Conservation (phyloP, 495 filamentous ascomycete genomes). For the Penicillium arizonense region DNA sequence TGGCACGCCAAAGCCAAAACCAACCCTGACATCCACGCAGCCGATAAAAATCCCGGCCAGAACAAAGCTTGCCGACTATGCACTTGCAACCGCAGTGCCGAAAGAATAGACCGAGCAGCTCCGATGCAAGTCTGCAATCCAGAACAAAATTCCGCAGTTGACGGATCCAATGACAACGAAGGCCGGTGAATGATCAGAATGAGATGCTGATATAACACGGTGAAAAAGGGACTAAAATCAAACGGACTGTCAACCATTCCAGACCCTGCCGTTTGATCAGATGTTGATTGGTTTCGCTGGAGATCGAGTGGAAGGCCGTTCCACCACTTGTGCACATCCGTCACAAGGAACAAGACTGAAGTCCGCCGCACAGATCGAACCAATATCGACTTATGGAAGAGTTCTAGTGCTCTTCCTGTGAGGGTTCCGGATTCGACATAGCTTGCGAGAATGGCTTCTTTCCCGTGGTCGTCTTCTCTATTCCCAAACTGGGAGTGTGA, state of each 20-base stretch:
- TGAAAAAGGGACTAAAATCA: conserved; percentile 43
- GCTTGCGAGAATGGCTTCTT: conserved; percentile 34
- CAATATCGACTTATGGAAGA: conserved; percentile 43
- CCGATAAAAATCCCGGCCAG: conserved; percentile 41
- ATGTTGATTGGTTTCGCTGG: conserved; percentile 11
- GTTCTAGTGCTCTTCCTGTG: conserved; percentile 37
- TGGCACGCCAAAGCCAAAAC: conserved; percentile 43
- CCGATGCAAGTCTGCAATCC: conserved; percentile 42
- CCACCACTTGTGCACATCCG: conserved; percentile 48
- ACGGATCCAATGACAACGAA: conserved; percentile 32
- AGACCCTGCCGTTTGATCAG: not conserved
- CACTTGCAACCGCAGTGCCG: conserved; percentile 31
- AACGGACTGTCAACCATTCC: conserved; percentile 19
- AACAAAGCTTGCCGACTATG: conserved; percentile 33
- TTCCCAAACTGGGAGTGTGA: not conserved
- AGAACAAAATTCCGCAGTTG: conserved; percentile 38
- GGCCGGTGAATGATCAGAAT: conserved; percentile 63
- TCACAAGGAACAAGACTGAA: conserved; percentile 36
- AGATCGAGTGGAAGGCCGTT: conserved; percentile 36
- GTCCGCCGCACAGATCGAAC: conserved; percentile 35
- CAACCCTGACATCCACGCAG: conserved; percentile 42
- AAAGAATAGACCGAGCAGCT: conserved; percentile 35
- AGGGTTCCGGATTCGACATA: conserved; percentile 42
- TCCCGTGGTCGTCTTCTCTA: conserved; percentile 12
- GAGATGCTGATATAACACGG: conserved; percentile 66